Base-by-base conservation (phyloP, 2,329 filamentous ascomycete species). In the Ophiostoma novo-ulmi region DNA sequence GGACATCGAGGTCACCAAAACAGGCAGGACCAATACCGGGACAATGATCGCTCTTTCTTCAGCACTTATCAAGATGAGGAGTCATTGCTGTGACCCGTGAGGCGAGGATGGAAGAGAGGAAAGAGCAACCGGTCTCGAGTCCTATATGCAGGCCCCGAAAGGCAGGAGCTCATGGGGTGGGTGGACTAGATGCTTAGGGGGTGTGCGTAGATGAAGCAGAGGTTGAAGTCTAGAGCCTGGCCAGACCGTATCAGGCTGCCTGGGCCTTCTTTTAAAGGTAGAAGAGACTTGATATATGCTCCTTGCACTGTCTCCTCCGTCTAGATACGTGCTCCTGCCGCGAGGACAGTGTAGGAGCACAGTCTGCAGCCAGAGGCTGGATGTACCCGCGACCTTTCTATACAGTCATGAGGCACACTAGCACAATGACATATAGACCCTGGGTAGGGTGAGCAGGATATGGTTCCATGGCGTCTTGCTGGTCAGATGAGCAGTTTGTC, bases 81-180 rank as follows among this genome's bases (percentile, higher is more conserved):
- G 26, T 6, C 6, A 20, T 39, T 13, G 10, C 11, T 10, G 13
- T 13, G 10, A 11, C 38, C 38, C 38, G 11, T 20, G 17, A n/a
- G 44, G 44, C 17, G 17, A 48, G 6, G 44, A 48, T 48, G 17
- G 17, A 63, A 20, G 38, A 13, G 36, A 65, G 63, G 63, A 66
- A 72, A 44, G 69, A 66, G 68, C 65, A 22, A 65, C 63, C 63
- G 63, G 63, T 14, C 36, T 39, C 35, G 35, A 65, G 63, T 65
- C 63, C 63, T 65, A 10, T 20, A n/a, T 6, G 22, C 26, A 35
- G 52, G 52, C 36, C 26, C 22, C 7, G 26, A 13, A 35, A 17
- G 58, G 58, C 58, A 63, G 26, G 58, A 63, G 26, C 58, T 63
- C 55, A 61, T 26, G 55, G 22, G 55, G 55, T 61, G 22, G 14